Conservation (phyloP, 352 stramenopile species). For the Phytophthora citrophthora region DNA sequence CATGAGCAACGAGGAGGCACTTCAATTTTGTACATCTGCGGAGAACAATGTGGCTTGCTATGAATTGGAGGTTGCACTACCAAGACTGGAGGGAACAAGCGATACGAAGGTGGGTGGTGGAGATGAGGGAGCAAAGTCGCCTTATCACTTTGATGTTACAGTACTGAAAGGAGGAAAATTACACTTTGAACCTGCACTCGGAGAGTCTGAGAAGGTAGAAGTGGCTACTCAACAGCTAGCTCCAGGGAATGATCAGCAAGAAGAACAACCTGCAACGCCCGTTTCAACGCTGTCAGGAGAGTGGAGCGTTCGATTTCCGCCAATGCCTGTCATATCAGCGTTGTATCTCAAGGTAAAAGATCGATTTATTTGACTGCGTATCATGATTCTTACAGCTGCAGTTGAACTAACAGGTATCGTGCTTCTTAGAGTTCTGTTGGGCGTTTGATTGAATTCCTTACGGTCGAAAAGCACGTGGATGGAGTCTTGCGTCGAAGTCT, state of each 20-base stretch:
- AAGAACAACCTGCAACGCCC: conserved; percentile 4
- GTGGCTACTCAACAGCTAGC: neutral
- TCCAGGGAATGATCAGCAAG: conserved; percentile 18
- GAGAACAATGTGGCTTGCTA: conserved; percentile 58
- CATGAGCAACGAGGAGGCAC: conserved; percentile 56
- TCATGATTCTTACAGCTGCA: neutral
- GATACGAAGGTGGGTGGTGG: neutral
- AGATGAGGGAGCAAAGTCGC: conserved; percentile 2
- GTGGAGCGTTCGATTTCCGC: conserved; percentile 59
- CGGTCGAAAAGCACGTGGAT: conserved; percentile 51
- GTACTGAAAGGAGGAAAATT: conserved; percentile 54
- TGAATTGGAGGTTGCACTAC: conserved; percentile 58
- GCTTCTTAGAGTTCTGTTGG: conserved; percentile 36
- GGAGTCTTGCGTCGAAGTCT: conserved; percentile 42
- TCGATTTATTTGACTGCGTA: neutral
- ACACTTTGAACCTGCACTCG: conserved; percentile 33
- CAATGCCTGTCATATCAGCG: conserved; percentile 21
- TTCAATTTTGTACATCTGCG: conserved; percentile 35
- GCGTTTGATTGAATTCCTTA: conserved; percentile 53
- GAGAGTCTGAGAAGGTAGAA: neutral
- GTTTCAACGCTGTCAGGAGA: conserved; percentile 36
- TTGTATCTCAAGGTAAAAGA: conserved; percentile 55
- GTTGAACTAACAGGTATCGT: conserved; percentile 6
- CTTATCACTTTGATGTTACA: conserved; percentile 32
- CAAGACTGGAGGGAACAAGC: conserved; percentile 14